Evolutionary conservation across 2,329 filamentous ascomycete species (phyloP), one percentile per base, ranked within the genome.

Genomic region (Rhytidhysteron rufulum): DNA sequence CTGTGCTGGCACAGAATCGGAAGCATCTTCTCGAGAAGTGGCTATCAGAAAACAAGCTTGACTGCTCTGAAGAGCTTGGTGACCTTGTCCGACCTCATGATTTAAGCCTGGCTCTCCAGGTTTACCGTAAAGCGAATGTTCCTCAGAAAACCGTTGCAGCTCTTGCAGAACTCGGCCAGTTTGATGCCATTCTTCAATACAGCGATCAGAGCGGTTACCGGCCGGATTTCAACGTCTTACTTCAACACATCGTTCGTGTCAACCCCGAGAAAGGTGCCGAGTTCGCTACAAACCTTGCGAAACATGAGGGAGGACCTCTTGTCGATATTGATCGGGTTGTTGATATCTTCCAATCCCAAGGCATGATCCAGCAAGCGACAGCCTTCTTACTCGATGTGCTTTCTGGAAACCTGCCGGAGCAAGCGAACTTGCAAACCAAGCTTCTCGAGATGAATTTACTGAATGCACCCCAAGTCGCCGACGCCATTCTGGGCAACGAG

Each of bases 21-120:
- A 97, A 96, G 72, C 88, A 97, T 61, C 74, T 98, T 19, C 79
- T 98, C 20, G 93, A 97, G 71, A 98, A 98, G 70, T 98, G 94
- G 94, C 79, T 97, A 66, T 85, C 85, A 60, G 93, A 97, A 70
- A 86, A 88, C 68, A 98, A 98, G 75, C 78, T 98, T 31, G 88
- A 94, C 65, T 90, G 86, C 70, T 97, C 93, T 0, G 93, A 98
- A 71, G 88, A 96, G 67, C 80, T 98, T 36, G 93, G 93, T 72
- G 94, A 98, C 65, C 81, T 95, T 56, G 86, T 97, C 37, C 86
- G 93, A 34, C 78, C 86, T 16, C 88, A 96, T 56, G 93, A 98
- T 62, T 75, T 95, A 57, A 84, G 85, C 62, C 78, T 97, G 61
- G 93, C 94, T 20, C 75, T 98, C 42, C 79, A 75, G 44, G 89